Evolutionary conservation across 768 basidiomycete genomes (phyloP), one percentile per base, ranked within the genome.

Genomic region (Rhizopogon vinicolor): DNA sequence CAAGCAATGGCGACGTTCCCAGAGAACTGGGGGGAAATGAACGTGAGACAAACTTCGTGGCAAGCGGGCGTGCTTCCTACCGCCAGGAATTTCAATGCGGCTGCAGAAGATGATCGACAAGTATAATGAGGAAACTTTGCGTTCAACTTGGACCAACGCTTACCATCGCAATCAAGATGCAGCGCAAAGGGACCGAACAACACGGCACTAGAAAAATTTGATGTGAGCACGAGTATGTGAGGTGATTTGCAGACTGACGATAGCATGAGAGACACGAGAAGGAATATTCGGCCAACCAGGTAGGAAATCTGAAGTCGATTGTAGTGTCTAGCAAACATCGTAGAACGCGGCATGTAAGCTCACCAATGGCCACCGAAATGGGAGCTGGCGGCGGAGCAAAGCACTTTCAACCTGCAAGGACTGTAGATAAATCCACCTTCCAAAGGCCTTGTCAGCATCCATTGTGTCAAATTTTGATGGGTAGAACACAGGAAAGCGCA

Each of bases 311-410:
- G 13, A 33, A 9, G 25, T 25, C 3, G 25, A 25, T 25, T 25
- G 25, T 25, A 5, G 25, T 4, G 3, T 25, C 25, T 25, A 54
- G 3, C 9, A 37, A 14, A 2, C 7, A 46, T 16, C 18, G 33
- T 31, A 9, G 44, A 31, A 31, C 31, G 31, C 31, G 31, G 28
- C 7, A 33, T 12, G 9, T 25, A 25, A 4, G 9, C 65, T 63
- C 39, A 68, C 68, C 35, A 68, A 60, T 35, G 54, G 35, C 66
- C 60, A 69, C 12, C 55, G 65, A 35, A 69, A 62, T n/a, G 62
- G n/a, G 7, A 65, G 29, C 39, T 53, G 54, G 14, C 57, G 44
- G 37, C 59, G 51, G 44, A 68, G 46, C 19, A 69, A 25, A n/a
- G 60, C 58, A 29, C 50, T 62, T 54, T 68, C 67, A 8, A 68